These are phyloP conservation scores for Saccharomycopsis fermentans DNA, from an alignment of 805 yeast species.

Conservation along the genomic window DNA sequence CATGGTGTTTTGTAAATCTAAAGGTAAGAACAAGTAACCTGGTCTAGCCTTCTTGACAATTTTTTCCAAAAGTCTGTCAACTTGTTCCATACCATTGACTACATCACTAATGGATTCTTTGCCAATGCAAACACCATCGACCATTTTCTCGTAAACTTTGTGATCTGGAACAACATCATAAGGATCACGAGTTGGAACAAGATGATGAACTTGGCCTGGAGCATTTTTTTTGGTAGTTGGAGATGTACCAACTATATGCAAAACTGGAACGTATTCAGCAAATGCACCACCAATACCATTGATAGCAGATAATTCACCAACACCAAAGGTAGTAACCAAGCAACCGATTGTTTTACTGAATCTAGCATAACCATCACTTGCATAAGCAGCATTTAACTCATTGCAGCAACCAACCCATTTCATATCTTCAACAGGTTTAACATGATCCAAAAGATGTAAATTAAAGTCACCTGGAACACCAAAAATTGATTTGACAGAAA, in stretches of 20 bases:
- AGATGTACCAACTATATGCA: conserved; percentile 81
- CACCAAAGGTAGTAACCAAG: conserved; percentile 69
- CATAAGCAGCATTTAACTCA: conserved; percentile 82
- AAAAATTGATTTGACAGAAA: conserved; percentile 51
- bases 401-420: conserved; percentile 81
- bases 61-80: conserved; percentile 54
- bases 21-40: conserved; percentile 72
- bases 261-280: conserved; percentile 69
- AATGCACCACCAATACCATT: conserved; percentile 78
- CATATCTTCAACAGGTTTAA: conserved; percentile 42
- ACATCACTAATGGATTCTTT: conserved; percentile 40
- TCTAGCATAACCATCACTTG: conserved; percentile 84
- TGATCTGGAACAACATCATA: conserved; percentile 50
- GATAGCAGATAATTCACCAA: conserved; percentile 78
- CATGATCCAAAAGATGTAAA: conserved; percentile 54
- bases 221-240: conserved; percentile 28
- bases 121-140: conserved; percentile 46
- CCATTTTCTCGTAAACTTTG: conserved; percentile 53
- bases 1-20: conserved; percentile 45
- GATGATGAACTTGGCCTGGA: conserved; percentile 43
- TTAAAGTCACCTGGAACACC: conserved; percentile 81
- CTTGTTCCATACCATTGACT: conserved; percentile 41
- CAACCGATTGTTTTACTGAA: conserved; percentile 55
- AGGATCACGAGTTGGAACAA: conserved; percentile 42
- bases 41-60: conserved; percentile 59